Evolutionary conservation across 106 monocot species (phyloP).

Genomic region (Narthecium ossifragum): DNA sequence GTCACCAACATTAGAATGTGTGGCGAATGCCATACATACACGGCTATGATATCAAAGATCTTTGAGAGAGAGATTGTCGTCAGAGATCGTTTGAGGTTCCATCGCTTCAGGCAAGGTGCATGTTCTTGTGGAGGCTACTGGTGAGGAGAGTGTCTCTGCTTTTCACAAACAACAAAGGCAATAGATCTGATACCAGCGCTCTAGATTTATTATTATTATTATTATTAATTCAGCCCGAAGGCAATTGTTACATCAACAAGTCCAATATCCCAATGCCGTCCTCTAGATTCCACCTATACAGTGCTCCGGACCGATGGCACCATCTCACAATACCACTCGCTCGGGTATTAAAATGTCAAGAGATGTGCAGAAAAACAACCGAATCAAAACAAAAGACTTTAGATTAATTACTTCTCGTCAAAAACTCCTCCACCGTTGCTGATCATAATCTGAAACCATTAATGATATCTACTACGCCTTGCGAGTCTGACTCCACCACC

Average conservation of each 20-base stretch:
- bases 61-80: conserved; percentile 54
- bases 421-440: no score
- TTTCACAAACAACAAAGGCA: background rate
- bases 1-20: conserved; percentile 51
- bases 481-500: no score
- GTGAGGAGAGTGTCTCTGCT: conserved; percentile 10
- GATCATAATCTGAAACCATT: no score
- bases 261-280: background rate
- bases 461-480: no score
- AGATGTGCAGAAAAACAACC: background rate
- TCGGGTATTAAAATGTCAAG: background rate
- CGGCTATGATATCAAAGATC: conserved; percentile 47
- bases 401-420: background rate
- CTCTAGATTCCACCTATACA: no score
- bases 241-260: background rate
- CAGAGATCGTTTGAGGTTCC: conserved; percentile 50
- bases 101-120: conserved; percentile 38
- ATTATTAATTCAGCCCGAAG: no score
- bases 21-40: conserved; percentile 64
- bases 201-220: no score
- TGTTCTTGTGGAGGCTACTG: conserved; percentile 55
- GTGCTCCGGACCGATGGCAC: background rate
- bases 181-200: background rate
- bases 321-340: background rate
- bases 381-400: background rate